phyloP scores from a whole-genome alignment of 768 basidiomycete genomes.

The Tulasnella sp. region DNA sequence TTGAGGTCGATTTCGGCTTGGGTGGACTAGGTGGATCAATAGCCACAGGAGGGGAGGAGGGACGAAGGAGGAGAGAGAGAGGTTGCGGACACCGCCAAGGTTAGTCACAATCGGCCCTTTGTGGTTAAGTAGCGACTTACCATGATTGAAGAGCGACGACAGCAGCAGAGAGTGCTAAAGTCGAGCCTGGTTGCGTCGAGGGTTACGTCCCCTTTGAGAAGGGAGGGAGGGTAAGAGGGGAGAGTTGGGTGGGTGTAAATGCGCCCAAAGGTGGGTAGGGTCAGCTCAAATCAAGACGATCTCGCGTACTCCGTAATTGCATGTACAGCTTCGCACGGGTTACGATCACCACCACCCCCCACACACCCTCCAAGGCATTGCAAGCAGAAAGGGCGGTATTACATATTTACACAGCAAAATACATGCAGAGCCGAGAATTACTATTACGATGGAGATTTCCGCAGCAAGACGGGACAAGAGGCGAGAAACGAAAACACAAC shows the following conservation, averaged over 20 bases:
- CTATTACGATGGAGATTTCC: not conserved
- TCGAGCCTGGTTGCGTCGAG: not conserved
- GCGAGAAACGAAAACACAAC: not conserved
- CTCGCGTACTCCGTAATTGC: not conserved
- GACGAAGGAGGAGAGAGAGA: not conserved
- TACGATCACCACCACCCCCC: not conserved
- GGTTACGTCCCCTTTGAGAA: not conserved
- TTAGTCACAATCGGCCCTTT: not conserved
- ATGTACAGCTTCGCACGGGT: conserved; percentile 5
- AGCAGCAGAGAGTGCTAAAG: not conserved
- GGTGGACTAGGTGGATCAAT: not conserved
- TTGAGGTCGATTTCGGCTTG: conserved; percentile 67
- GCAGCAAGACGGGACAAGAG: not conserved
- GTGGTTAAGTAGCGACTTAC: not conserved
- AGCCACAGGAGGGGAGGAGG: not conserved
- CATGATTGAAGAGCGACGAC: not conserved
- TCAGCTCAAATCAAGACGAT: conserved; percentile 15
- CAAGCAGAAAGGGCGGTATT: not conserved
- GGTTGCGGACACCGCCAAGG: not conserved
- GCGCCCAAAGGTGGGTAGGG: conserved; percentile 6
- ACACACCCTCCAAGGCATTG: not conserved
- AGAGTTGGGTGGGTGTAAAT: not conserved
- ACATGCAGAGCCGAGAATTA: not conserved
- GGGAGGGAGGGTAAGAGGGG: not conserved
- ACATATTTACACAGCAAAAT: conserved; percentile 8